Base-by-base conservation (phyloP, 176 grass and related monocot species). In the Pontederia crassipes region DNA sequence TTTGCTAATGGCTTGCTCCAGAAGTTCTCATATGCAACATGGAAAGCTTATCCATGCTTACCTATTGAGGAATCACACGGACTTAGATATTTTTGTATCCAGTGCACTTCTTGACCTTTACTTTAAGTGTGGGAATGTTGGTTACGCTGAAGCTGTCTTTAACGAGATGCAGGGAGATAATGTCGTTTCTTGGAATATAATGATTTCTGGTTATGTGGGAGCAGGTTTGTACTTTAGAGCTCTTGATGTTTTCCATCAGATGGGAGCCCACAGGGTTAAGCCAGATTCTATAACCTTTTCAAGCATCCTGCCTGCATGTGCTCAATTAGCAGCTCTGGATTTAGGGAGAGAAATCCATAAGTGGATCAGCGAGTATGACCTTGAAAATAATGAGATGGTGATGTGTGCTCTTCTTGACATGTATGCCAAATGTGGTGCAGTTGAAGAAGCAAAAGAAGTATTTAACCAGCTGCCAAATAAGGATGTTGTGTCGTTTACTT, bases 351-450 rank as follows among this genome's bases (percentile, higher is more conserved):
- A 63, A 14, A 62, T 64, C 49, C 71, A 74, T 64, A 74, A 48
- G 59, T 29, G 64, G 55, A 63, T 74, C 7, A 63, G 35, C 0
- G 13, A 74, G 8, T 12, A 27, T 55, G 12, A 16, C 11, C 28
- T 74, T 29, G 71, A 74, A 9, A 47, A 28, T 45, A 64, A 74
- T 17, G 71, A 74, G 51, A 64, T 40, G 27, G 71, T 74, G 17
- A 48, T 64, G 60, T 74, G 71, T 26, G 49, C 71, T 27, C 59
- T 64, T 64, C n/a, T 74, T 28, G 71, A 64, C 49, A 74, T 64
- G 71, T 74, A 74, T 64, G 59, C 71, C 10, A 74, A 74, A 64
- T 74, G 71, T 55, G 71, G 71, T 27, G 71, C 71, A 18, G 52
- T 74, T 15, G 3, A 16, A 55, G 71, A 74, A 52, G 71, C 71